A percentile compares a stretch with the other conserved stretches of the same genome.
phyloP scores from a whole-genome alignment of 2,329 filamentous ascomycete genomes.

The Aspergillus chevalieri region DNA sequence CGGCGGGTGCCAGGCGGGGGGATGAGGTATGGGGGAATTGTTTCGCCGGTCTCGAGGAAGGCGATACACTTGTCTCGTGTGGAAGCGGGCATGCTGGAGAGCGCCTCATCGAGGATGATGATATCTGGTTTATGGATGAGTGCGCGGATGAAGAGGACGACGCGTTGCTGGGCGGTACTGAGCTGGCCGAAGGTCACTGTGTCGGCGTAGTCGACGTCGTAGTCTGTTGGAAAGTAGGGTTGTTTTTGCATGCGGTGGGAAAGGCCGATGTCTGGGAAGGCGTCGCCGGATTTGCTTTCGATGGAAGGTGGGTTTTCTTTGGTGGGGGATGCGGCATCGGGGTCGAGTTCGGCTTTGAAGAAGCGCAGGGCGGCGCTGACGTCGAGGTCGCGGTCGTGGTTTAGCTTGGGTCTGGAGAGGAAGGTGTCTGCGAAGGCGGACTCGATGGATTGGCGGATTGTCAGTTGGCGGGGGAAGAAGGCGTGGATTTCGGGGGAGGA shows the following conservation, averaged over 20 bases:
- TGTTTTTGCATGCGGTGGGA: constrained; percentile 1
- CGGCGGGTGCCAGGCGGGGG: constrained; percentile 14
- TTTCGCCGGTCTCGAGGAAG: constrained; percentile 65
- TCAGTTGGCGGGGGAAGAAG: constrained; percentile 76
- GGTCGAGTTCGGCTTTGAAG: constrained; percentile 75
- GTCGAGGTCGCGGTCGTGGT: constrained; percentile 49
- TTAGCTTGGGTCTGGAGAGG: constrained; percentile 61
- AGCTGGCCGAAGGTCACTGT: constrained; percentile 66
- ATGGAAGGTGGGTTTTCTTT: constrained; percentile 9
- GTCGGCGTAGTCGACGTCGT: constrained; percentile 60
- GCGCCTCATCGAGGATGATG: constrained; percentile 80
- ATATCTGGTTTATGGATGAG: constrained; percentile 75
- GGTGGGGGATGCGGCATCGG: constrained; percentile 27
- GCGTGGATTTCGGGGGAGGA: constrained; percentile 91
- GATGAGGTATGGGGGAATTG: constrained; percentile 32
- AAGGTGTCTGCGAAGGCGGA: constrained; percentile 91
- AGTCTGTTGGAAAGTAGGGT: constrained; percentile 12
- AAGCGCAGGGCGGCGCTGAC: constrained; percentile 66
- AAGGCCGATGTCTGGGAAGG: constrained; percentile 16
- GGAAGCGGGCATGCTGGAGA: constrained; percentile 74
- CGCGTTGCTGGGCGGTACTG: constrained; percentile 55
- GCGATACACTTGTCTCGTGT: constrained; percentile 81
- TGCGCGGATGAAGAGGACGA: constrained; percentile 76
- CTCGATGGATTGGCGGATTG: constrained; percentile 68
- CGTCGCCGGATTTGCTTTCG: not conserved